Evolutionary conservation across 2,329 filamentous ascomycete species (phyloP).

Genomic region (Elsinoe necatrix): DNA sequence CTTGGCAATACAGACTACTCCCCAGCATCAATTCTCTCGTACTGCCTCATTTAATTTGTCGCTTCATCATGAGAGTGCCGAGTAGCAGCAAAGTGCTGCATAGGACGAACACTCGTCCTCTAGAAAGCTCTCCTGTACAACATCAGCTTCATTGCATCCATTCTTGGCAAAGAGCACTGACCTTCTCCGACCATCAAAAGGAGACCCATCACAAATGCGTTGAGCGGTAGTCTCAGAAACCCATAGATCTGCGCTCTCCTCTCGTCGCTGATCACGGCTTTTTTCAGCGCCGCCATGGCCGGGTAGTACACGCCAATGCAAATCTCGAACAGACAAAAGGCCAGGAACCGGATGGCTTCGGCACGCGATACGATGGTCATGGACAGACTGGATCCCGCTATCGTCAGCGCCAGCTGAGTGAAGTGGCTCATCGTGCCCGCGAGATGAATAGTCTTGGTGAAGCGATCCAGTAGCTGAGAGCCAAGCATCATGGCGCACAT

Average conservation of each 20-base stretch:
- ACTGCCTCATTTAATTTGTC: neutral
- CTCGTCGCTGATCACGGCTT: slow-evolving; percentile 46
- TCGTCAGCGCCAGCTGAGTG: slow-evolving; percentile 34
- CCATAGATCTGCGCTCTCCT: slow-evolving; percentile 49
- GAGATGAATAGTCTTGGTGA: slow-evolving; percentile 26
- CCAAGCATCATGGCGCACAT: slow-evolving; percentile 54
- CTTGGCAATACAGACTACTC: neutral
- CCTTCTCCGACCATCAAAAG: slow-evolving; percentile 37
- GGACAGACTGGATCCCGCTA: slow-evolving; percentile 31
- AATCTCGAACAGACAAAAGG: slow-evolving; percentile 49
- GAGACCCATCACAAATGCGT: slow-evolving; percentile 47
- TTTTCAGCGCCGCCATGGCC: slow-evolving; percentile 48
- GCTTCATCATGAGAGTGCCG: slow-evolving; percentile 9
- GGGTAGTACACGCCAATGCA: slow-evolving; percentile 53
- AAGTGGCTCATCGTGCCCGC: slow-evolving; percentile 22
- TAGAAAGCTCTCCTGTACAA: slow-evolving; percentile 13
- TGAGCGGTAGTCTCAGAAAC: slow-evolving; percentile 50
- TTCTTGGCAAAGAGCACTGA: slow-evolving; percentile 5
- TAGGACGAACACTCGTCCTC: slow-evolving; percentile 15
- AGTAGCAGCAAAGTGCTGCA: slow-evolving; percentile 14
- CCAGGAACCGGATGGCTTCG: slow-evolving; percentile 44
- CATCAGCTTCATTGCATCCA: neutral
- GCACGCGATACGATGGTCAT: slow-evolving; percentile 33
- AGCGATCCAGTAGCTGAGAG: slow-evolving; percentile 45
- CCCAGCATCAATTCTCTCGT: neutral